phyloP scores from a whole-genome alignment of 192 early-diverging fungal genomes.

The Coemansia sp. region DNA sequence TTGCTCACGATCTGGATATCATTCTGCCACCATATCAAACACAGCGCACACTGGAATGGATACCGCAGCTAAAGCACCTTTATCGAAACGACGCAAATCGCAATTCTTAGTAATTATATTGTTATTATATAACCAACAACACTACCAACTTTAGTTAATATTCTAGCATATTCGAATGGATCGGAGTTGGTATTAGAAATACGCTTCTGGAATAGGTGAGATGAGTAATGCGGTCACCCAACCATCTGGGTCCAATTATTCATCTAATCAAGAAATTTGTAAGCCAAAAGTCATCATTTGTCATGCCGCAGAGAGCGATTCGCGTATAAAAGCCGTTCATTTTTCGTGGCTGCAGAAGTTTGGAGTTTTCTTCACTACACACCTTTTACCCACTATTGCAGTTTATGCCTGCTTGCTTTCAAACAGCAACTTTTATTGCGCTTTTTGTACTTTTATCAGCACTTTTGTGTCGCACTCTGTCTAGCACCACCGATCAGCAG shows the following conservation, averaged over 20 bases:
- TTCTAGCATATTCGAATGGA: background rate
- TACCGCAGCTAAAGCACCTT: conserved; percentile 26
- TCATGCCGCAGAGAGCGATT: background rate
- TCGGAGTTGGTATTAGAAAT: background rate
- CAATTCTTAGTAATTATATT: background rate
- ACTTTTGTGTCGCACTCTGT: conserved; percentile 16
- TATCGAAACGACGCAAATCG: conserved; percentile 15
- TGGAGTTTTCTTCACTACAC: conserved; percentile 5
- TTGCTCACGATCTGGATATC: conserved; percentile 41
- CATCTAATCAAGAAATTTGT: conserved; percentile 6
- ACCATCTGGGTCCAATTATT: background rate
- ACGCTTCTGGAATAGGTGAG: background rate
- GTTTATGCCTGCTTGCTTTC: conserved; percentile 24
- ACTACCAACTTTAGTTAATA: background rate
- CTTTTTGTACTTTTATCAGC: conserved; percentile 49
- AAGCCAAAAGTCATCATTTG: background rate
- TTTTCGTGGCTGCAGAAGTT: background rate
- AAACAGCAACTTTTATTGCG: conserved; percentile 14
- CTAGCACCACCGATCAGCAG: background rate
- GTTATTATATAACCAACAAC: background rate
- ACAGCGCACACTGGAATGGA: conserved; percentile 35
- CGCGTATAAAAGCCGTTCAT: too few species aligned
- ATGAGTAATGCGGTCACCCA: background rate
- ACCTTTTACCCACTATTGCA: background rate
- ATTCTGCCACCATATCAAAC: conserved; percentile 30